Percentiles rank a stretch among this genome's conserved stretches.
Conservation (phyloP, 305 asterid species). For the Fraxinus greggii region DNA sequence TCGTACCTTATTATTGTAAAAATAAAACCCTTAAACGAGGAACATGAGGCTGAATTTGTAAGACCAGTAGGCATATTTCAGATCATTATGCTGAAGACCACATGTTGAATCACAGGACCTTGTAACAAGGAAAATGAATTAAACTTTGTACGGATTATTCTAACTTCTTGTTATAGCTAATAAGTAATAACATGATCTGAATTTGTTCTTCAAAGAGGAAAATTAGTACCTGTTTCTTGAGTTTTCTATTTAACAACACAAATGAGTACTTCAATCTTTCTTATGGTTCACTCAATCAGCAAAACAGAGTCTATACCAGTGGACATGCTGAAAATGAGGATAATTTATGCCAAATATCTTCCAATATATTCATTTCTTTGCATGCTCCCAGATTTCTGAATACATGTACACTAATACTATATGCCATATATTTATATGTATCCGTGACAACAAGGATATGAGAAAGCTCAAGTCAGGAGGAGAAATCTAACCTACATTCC, state of each 20-base stretch:
- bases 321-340: neutral
- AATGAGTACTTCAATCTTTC: neutral
- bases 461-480: constrained; percentile 15
- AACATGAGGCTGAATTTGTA: neutral
- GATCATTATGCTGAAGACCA: neutral
- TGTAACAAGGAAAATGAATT: neutral
- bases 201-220: neutral
- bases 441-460: constrained; percentile 19
- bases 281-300: neutral
- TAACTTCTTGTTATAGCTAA: neutral
- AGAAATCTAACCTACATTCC: constrained; percentile 27
- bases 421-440: constrained; percentile 14
- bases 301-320: neutral
- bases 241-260: neutral
- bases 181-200: neutral
- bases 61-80: neutral
- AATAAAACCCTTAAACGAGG: neutral
- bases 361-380: constrained; percentile 16
- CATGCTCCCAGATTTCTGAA: constrained; percentile 17
- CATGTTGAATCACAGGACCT: neutral
- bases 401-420: constrained; percentile 39
- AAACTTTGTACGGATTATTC: neutral
- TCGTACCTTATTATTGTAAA: neutral
- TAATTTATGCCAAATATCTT: neutral
- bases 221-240: neutral